Evolutionary conservation across 148 eudicot species (phyloP).

Genomic region (Camellia sinensis): DNA sequence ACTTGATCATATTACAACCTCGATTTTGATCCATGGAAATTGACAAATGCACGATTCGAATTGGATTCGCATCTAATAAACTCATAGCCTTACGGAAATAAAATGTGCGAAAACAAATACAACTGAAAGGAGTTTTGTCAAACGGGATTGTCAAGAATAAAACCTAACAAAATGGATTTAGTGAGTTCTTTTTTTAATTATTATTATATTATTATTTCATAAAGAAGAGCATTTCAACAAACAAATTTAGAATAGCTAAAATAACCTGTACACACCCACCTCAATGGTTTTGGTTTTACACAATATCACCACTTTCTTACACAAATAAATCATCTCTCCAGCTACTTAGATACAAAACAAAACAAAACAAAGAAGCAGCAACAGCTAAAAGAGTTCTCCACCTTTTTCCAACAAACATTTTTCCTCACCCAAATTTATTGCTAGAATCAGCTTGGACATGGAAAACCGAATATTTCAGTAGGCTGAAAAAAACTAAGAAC

Average conservation of each 20-base stretch:
- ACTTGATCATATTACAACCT: too few relatives aligned
- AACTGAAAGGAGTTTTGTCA: too few relatives aligned
- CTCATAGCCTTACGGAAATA: too few relatives aligned
- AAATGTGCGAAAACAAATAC: too few relatives aligned
- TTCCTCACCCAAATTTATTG: not conserved
- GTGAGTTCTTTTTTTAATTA: too few relatives aligned
- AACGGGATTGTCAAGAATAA: too few relatives aligned
- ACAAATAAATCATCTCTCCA: not conserved
- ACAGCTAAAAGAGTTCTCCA: not conserved
- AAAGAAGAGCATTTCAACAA: not conserved
- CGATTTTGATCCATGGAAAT: too few relatives aligned
- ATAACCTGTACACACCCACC: constrained; percentile 13
- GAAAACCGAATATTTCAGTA: not conserved
- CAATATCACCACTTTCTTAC: constrained; percentile 6
- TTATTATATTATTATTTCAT: too few relatives aligned
- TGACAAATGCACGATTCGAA: too few relatives aligned
- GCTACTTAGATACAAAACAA: too few relatives aligned
- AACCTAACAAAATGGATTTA: too few relatives aligned
- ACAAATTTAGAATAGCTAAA: not conserved
- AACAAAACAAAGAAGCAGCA: not conserved
- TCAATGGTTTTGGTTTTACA: constrained; percentile 2
- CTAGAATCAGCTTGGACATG: not conserved
- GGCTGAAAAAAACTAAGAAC: not conserved
- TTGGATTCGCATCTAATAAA: too few relatives aligned
- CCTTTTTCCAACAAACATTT: not conserved